These are phyloP conservation scores for Populus ilicifolia DNA, from an alignment of 345 rosid genomes.

Conservation along the genomic window DNA sequence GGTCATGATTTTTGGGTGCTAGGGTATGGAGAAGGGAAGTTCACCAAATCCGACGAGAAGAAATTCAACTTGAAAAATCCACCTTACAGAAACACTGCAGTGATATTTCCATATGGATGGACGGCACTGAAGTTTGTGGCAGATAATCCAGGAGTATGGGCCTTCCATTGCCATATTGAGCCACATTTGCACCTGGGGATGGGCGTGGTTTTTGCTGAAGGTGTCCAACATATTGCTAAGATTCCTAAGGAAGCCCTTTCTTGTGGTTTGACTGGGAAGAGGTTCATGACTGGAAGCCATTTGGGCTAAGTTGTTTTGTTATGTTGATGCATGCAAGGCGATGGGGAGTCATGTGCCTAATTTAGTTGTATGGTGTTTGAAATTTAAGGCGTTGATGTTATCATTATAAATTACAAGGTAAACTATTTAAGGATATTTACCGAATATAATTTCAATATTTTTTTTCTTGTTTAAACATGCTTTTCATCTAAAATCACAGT, in stretches of 20 bases:
- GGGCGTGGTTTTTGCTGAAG: conserved; percentile 82
- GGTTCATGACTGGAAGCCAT: background rate
- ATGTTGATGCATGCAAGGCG: too few species aligned
- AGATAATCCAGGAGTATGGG: conserved; percentile 89
- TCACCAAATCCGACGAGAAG: conserved; percentile 25
- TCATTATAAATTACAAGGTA: too few species aligned
- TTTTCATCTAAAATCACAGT: too few species aligned
- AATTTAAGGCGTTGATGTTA: too few species aligned
- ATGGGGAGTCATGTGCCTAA: background rate
- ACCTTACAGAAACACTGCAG: conserved; percentile 61
- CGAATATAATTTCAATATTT: too few species aligned
- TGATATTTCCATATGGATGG: conserved; percentile 78
- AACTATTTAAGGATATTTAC: too few species aligned
- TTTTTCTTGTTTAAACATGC: too few species aligned
- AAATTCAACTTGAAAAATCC: conserved; percentile 62
- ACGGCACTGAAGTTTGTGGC: conserved; percentile 77
- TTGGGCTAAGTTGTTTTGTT: background rate
- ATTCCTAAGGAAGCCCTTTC: conserved; percentile 37
- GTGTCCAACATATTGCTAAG: conserved; percentile 32
- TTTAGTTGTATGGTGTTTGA: too few species aligned
- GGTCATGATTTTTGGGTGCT: conserved; percentile 88
- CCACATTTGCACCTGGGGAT: conserved; percentile 94
- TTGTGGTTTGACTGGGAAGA: conserved; percentile 17
- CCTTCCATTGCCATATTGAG: conserved; percentile 87
- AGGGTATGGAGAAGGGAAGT: conserved; percentile 75